Evolutionary conservation across 1,284 basidiomycete species (phyloP), one percentile per base, ranked within the genome.

Genomic region (Ustilago trichophora): DNA sequence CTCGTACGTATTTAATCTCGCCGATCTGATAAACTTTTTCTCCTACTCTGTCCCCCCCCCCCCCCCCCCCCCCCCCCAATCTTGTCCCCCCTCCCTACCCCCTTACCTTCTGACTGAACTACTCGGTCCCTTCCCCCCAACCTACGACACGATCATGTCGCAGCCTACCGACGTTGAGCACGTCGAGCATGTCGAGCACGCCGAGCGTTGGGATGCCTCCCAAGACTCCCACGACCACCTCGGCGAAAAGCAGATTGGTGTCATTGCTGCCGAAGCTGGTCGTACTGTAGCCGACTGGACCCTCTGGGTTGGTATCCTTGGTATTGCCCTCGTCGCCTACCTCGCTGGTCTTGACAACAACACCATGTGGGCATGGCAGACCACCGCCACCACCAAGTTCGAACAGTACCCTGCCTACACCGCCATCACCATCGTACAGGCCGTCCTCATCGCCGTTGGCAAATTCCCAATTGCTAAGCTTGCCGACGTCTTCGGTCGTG

Each of bases 381-480:
- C 46, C 5, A 38, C 46, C 6, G 57, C 72, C n/a, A 68, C 75
- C 12, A 53, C 44, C 10, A 2, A 54, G 11, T 72, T 74, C 50
- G 45, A 51, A 6, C 24, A 65, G 13, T 68, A 37, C 38, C 31
- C 37, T 10, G 57, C 62, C 21, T 77, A 75, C 64, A 64, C 68
- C 19, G 50, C 76, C 40, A 42, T 77, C 40, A 12, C 31, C 19
- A 43, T 75, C 35, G 58, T 75, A 3, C 78, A 81, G 53, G 54
- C 58, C n/a, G 75, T 80, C 33, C 65, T 81, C 35, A 72, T 78
- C 41, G 80, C 77, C 26, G 75, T 81, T 43, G 64, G 56, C 53
- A 81, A 81, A 57, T 75, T 78, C 52, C 71, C 77, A 31, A 67
- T 81, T 50, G 78, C 72, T 16, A 80, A 80, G 55, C n/a, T 81